These are phyloP conservation scores for Tephrocybe rancida DNA, from an alignment of 768 basidiomycete species.

Conservation along the genomic window DNA sequence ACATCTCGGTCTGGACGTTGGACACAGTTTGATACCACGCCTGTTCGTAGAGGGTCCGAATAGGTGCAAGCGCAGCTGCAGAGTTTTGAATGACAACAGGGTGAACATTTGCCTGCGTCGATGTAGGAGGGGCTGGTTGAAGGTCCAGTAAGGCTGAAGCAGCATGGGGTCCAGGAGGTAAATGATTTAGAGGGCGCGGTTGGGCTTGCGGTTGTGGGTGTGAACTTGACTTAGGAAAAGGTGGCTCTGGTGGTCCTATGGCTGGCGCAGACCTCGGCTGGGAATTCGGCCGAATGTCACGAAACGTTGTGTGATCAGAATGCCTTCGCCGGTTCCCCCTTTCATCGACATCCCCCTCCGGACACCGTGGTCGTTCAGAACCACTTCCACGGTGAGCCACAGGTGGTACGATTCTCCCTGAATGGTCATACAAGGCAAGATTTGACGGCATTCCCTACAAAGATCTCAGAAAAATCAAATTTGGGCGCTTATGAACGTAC, in stretches of 20 bases:
- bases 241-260: neutral
- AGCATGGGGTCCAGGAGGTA: neutral
- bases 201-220: neutral
- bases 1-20: conserved; percentile 21
- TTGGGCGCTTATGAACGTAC: neutral
- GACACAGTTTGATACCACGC: conserved; percentile 19
- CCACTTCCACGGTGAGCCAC: neutral
- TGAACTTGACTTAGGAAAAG: neutral
- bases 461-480: neutral
- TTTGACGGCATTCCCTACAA: neutral
- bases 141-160: neutral
- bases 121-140: neutral
- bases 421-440: neutral
- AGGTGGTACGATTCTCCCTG: neutral
- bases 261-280: neutral
- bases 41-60: conserved; percentile 19
- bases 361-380: neutral
- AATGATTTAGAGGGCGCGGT: neutral
- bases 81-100: conserved; percentile 10
- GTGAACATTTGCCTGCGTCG: neutral
- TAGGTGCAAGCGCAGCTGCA: conserved; percentile 15
- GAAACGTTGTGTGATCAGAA: neutral
- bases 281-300: neutral
- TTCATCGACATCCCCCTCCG: neutral
- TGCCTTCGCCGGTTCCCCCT: neutral